phyloP scores from a whole-genome alignment of 148 eudicot species.

The Vaccinium vitisidaea region DNA sequence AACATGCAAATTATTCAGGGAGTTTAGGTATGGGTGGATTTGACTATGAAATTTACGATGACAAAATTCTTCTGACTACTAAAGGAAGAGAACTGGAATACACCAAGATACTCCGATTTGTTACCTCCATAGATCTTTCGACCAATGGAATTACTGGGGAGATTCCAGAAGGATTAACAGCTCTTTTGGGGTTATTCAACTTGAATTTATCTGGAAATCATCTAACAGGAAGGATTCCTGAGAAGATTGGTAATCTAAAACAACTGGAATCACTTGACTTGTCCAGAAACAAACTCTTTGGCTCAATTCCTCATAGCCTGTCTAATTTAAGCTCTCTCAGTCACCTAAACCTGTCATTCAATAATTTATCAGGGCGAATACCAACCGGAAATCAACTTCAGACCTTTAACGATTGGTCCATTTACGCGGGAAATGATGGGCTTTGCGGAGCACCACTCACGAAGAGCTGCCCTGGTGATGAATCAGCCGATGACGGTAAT shows the following conservation, averaged over 20 bases:
- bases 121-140: constrained; percentile 16
- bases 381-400: constrained; percentile 24
- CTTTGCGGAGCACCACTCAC: constrained; percentile 22
- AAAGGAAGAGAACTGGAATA: constrained; percentile 21
- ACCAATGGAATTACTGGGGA: constrained; percentile 12
- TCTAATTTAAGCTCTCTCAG: constrained; percentile 12
- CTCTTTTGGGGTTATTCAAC: neutral
- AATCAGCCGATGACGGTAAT: neutral
- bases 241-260: neutral
- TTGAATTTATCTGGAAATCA: constrained; percentile 18
- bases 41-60: neutral
- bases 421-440: constrained; percentile 11
- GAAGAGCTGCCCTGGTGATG: neutral
- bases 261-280: constrained; percentile 16
- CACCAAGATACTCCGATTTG: neutral
- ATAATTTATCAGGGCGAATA: constrained; percentile 20
- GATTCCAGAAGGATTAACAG: constrained; percentile 23
- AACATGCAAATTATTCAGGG: neutral
- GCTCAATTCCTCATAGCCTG: constrained; percentile 20
- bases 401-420: neutral
- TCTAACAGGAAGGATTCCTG: constrained; percentile 6
- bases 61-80: neutral
- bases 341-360: constrained; percentile 22
- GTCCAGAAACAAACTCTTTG: constrained; percentile 24
- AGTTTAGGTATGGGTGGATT: no score